Base-by-base conservation (phyloP, 345 rosid genomes). In the Geranium brycei region DNA sequence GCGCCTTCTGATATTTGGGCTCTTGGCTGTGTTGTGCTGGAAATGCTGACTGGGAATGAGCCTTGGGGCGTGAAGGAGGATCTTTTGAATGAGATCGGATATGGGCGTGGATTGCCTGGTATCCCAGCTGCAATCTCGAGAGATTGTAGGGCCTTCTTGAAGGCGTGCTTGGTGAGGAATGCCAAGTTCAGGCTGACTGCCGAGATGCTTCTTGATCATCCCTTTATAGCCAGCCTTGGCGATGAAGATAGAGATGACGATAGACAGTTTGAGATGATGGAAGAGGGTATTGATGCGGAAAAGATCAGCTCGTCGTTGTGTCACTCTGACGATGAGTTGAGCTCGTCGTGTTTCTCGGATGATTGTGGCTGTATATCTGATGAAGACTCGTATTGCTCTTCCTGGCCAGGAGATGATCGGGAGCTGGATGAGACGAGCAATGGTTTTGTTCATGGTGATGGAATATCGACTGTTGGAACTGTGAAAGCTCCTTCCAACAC, bases 1-100 rank as follows among this genome's bases (percentile, higher is more conserved):
- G 56, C 67, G 17, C 82, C 76, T 0, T 69, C 67, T 1, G 88
- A 84, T 65, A 56, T 83, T 6, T 83, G 84, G 88, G 76, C 82
- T 1, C 69, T 81, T 15, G 88, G 88, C 0, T 84, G 84, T 51
- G 58, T 68, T 0, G 86, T 81, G 15, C 60, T 77, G n/a, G 82
- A 83, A 80, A 75, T 81, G 83, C 66, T 73, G 5, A 79, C 82
- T 0, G 85, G 84, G 1, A 61, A 71, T 51, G 40, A 7, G 31
- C 76, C 80, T 4, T 83, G 88, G 88, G 11, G 62, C 16, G 17
- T 17, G 31, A 47, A 38, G 7, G 4, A 68, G 0, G 59, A 59
- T 15, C 30, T 71, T 1, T 19, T 68, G 57, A 14, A 14, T 18
- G 60, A 41, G 51, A 77, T 73, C 57, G 64, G 68, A 0, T 64